A percentile compares a stretch with the other conserved stretches of the same genome.
Conservation (phyloP, 371 early-diverging fungal species). For the Parasitella parasitica region DNA sequence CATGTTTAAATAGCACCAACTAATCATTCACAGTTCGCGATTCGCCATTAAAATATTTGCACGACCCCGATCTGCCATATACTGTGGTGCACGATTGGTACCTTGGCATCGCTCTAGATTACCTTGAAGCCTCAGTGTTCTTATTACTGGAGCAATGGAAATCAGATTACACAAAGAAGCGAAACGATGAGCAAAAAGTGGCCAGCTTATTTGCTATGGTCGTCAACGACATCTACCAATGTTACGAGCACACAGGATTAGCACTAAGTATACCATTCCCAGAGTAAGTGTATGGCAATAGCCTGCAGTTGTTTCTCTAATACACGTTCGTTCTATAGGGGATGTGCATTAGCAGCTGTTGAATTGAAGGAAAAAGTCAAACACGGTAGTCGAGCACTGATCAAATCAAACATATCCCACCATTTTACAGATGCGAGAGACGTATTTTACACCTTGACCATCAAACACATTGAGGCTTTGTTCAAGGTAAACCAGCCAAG, state of each 20-base stretch:
- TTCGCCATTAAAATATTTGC: slow-evolving; percentile 14
- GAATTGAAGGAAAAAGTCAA: slow-evolving; percentile 13
- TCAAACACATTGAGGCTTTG: background rate
- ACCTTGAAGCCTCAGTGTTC: slow-evolving; percentile 10
- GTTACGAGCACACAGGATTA: slow-evolving; percentile 5
- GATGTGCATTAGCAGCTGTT: slow-evolving; percentile 6
- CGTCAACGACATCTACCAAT: slow-evolving; percentile 10
- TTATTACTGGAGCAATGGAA: slow-evolving; percentile 13
- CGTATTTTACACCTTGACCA: background rate
- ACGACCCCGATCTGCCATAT: slow-evolving; percentile 11
- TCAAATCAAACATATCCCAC: slow-evolving; percentile 1
- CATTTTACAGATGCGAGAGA: background rate
- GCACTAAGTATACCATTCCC: slow-evolving; percentile 10
- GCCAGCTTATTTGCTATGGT: background rate
- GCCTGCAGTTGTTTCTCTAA: too few species aligned
- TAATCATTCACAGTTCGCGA: slow-evolving; percentile 12
- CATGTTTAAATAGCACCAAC: too few species aligned
- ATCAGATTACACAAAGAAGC: slow-evolving; percentile 13
- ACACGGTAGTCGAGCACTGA: slow-evolving; percentile 3
- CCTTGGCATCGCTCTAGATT: slow-evolving; percentile 15
- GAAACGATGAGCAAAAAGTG: slow-evolving; percentile 2
- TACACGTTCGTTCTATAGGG: background rate
- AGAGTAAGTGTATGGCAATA: slow-evolving; percentile 1
- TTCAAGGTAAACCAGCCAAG: background rate
- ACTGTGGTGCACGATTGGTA: slow-evolving; percentile 19